Percentiles rank a stretch among this genome's conserved stretches.
Evolutionary conservation across 805 yeast genomes (phyloP).

Genomic region (Teunomyces gatunensis): DNA sequence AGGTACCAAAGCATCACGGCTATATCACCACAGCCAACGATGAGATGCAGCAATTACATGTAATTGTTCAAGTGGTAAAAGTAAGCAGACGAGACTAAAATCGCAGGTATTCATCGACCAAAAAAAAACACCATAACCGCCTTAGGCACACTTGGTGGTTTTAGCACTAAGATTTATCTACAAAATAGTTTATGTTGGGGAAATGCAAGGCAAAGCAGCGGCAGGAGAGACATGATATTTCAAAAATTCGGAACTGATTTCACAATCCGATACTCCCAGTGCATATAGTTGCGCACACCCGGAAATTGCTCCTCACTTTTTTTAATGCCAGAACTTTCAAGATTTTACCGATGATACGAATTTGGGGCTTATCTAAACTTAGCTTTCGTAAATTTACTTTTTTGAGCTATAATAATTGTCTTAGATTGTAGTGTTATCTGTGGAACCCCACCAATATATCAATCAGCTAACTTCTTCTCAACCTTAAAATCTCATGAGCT

Average conservation of each 20-base stretch:
- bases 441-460: not conserved
- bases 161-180: not conserved
- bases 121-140: not conserved
- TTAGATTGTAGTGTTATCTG: not conserved
- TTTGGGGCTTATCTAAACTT: not conserved
- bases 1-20: too few species aligned
- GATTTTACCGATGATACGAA: not conserved
- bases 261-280: not conserved
- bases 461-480: not conserved
- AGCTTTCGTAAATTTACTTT: not conserved
- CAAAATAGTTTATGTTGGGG: not conserved
- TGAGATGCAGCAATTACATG: not conserved
- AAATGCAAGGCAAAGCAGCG: not conserved
- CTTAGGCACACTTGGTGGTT: not conserved
- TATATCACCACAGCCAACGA: not conserved
- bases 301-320: not conserved
- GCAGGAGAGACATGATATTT: not conserved
- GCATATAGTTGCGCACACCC: not conserved
- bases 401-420: not conserved
- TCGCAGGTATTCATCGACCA: not conserved
- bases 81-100: not conserved
- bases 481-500: not conserved
- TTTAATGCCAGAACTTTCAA: not conserved
- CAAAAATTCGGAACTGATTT: not conserved
- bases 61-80: not conserved